Evolutionary conservation across 73 alveolate genomes (phyloP).

Genomic region (Loxodes magnus): DNA sequence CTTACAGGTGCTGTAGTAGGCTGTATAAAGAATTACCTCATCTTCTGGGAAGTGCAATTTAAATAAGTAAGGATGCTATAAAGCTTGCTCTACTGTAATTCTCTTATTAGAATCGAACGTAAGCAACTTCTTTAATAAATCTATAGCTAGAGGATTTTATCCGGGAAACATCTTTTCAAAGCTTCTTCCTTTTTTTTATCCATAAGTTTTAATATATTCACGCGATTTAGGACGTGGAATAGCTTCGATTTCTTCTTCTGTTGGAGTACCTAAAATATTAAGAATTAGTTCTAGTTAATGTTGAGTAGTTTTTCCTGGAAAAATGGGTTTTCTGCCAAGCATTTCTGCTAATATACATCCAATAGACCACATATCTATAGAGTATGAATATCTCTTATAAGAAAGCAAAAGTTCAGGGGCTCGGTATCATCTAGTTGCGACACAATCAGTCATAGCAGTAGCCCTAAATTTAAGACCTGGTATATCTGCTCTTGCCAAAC

Average conservation of each 20-base stretch:
- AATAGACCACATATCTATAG: conserved; percentile 83
- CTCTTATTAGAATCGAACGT: conserved; percentile 75
- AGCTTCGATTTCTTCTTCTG: conserved; percentile 34
- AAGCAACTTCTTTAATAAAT: conserved; percentile 47
- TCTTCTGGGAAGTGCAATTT: conserved; percentile 63
- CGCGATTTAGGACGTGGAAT: conserved; percentile 29
- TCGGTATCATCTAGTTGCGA: conserved; percentile 82
- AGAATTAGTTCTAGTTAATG: conserved; percentile 71
- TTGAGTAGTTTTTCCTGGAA: conserved; percentile 78
- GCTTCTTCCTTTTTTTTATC: conserved; percentile 37
- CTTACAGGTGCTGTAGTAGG: conserved; percentile 35
- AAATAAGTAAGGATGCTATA: conserved; percentile 75
- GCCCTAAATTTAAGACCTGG: conserved; percentile 37
- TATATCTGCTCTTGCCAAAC: conserved; percentile 62
- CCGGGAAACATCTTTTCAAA: conserved; percentile 35
- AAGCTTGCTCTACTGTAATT: conserved; percentile 77
- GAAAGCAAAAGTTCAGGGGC: conserved; percentile 73
- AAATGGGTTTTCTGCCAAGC: conserved; percentile 63
- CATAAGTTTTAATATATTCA: conserved; percentile 22
- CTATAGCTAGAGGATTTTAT: conserved; percentile 52
- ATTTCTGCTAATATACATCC: conserved; percentile 92
- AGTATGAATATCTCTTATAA: conserved; percentile 30
- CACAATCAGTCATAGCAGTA: conserved; percentile 54
- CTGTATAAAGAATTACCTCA: too few relatives aligned
- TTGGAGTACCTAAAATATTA: conserved; percentile 76